Evolutionary conservation across 2,329 filamentous ascomycete genomes (phyloP).

Genomic region (Zymoseptoria pseudotritici): DNA sequence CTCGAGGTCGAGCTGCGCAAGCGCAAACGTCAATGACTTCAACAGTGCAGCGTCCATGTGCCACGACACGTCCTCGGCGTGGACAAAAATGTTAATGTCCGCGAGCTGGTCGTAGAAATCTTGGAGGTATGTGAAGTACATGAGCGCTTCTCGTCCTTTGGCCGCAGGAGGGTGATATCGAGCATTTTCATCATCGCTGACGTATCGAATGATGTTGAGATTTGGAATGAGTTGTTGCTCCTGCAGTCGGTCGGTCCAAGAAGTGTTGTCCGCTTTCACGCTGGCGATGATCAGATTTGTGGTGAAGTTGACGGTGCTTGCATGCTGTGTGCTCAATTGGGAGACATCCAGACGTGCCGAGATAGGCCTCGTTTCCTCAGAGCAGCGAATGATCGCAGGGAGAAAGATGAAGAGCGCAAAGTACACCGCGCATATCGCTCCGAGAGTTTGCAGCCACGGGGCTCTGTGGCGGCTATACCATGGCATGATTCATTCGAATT

Average conservation of each 20-base stretch:
- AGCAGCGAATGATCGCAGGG: not conserved
- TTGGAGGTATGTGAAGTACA: constrained; percentile 18
- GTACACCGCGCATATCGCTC: not conserved
- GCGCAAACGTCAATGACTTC: constrained; percentile 10
- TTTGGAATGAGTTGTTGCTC: constrained; percentile 7
- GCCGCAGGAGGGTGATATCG: constrained; percentile 9
- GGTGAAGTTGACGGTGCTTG: not conserved
- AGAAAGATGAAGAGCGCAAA: not conserved
- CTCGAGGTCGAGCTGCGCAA: constrained; percentile 12
- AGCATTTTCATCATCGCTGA: constrained; percentile 13
- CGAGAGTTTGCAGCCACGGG: not conserved
- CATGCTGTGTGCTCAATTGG: not conserved
- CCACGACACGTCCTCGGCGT: constrained; percentile 14
- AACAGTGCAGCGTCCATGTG: constrained; percentile 14
- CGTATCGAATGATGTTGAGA: constrained; percentile 14
- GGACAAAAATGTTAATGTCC: constrained; percentile 16
- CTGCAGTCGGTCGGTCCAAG: constrained; percentile 11
- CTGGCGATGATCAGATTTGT: constrained; percentile 15
- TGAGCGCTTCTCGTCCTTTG: constrained; percentile 17
- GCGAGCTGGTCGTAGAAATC: constrained; percentile 16
- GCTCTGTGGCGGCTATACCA: not conserved
- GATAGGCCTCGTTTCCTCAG: not conserved
- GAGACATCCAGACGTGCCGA: not conserved
- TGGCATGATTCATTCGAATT: not conserved
- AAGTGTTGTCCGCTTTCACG: constrained; percentile 11